Base-by-base conservation (phyloP, 768 basidiomycete genomes). In the Naganishia vaughanmartiniae region DNA sequence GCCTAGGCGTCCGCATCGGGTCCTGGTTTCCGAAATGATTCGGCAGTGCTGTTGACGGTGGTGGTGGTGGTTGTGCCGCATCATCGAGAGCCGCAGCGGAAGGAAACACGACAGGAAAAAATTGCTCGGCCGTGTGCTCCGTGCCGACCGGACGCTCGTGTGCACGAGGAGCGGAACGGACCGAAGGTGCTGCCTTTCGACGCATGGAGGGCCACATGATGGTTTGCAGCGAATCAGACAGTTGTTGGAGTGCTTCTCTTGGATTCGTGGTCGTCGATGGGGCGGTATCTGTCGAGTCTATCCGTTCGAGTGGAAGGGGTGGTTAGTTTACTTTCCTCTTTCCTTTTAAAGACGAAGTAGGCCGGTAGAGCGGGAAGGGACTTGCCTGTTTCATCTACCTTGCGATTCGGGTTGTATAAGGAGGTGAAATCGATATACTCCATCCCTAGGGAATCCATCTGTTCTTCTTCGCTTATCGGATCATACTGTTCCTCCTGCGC, bases 181-280 rank as follows among this genome's bases (percentile, higher is more conserved):
- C 14, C 1, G 28, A 5, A 10, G 60, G 60, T 28, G 72, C 46
- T 19, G 75, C 66, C 70, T 76, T 78, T 33, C 76, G 72, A 10
- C 58, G 53, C 78, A 79, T 77, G 6, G 66, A 63, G 1, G 78
- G 77, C 78, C 78, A 79, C 46, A 78, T 67, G 65, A 78, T 76
- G 31, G 78, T 78, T 66, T 73, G 72, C 4, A 79, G 65, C n/a
- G 78, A 78, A 54, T 78, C 74, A 19, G 76, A 66, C 10, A 78
- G 68, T 53, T 63, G 69, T 28, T 31, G 5, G 15, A 71, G 71
- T 14, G 68, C 36, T 53, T 54, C 33, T 30, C 21, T 17, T 12
- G 28, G 39, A 39, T 33, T 24, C 19, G 34, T 7, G 19, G 3
- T 39, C 48, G 24, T 51, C 46, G n/a, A 6, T 51, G 48, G 21